phyloP scores from a whole-genome alignment of 257 asterid genomes.

The Verbascum thapsus region DNA sequence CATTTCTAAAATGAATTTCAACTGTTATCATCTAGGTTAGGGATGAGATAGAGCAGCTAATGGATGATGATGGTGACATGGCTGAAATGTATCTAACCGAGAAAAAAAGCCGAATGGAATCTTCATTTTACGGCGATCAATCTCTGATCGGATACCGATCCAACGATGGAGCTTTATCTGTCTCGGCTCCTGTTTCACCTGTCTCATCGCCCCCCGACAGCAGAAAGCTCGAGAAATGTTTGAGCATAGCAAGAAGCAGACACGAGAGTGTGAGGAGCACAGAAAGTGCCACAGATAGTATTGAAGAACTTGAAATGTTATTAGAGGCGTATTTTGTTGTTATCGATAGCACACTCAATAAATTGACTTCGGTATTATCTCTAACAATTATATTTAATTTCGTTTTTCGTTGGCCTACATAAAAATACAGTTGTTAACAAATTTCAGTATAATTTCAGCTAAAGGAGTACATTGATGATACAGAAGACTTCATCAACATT shows the following conservation, averaged over 20 bases:
- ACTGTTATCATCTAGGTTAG: constrained; percentile 68
- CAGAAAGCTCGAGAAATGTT: constrained; percentile 85
- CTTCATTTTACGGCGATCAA: constrained; percentile 82
- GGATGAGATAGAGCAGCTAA: constrained; percentile 97
- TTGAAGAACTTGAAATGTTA: constrained; percentile 97
- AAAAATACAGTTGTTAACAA: constrained; percentile 10
- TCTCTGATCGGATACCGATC: constrained; percentile 75
- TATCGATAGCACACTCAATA: constrained; percentile 95
- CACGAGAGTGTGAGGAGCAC: constrained; percentile 91
- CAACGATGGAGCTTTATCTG: constrained; percentile 61
- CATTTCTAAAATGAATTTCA: constrained; percentile 11
- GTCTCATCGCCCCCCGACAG: constrained; percentile 87
- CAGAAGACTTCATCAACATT: constrained; percentile 96
- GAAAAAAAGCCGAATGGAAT: constrained; percentile 80
- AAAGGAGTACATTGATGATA: constrained; percentile 96
- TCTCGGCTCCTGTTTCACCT: constrained; percentile 96
- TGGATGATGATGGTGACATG: constrained; percentile 99
- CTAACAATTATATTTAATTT: constrained; percentile 14
- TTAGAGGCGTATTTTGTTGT: constrained; percentile 99
- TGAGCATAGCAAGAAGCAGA: constrained; percentile 94
- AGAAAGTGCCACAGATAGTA: constrained; percentile 65
- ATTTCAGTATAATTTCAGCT: constrained; percentile 54
- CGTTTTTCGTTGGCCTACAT: constrained; percentile 12
- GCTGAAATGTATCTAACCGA: constrained; percentile 99
- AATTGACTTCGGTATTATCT: constrained; percentile 87